Evolutionary conservation across 1,284 basidiomycete genomes (phyloP).

Genomic region (Sporisorium graminicola): DNA sequence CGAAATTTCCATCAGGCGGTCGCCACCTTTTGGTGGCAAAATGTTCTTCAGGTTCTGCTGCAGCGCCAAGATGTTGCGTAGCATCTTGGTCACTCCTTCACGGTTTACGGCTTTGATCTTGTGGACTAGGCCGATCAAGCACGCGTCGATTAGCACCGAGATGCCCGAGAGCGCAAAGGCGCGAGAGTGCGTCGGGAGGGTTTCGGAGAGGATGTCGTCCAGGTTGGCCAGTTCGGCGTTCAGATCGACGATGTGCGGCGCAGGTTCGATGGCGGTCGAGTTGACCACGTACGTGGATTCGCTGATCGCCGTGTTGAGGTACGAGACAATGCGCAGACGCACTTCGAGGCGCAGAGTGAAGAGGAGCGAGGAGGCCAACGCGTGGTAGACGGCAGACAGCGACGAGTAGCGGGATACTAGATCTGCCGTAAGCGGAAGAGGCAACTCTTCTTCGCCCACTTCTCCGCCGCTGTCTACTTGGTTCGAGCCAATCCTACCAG

Average conservation of each 20-base stretch:
- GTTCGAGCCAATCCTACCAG: background rate
- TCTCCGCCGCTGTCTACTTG: background rate
- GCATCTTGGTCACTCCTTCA: conserved; percentile 87
- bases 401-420: conserved; percentile 74
- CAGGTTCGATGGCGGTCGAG: conserved; percentile 84
- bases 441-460: conserved; percentile 14
- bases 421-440: conserved; percentile 52
- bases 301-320: conserved; percentile 81
- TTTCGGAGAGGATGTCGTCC: conserved; percentile 75
- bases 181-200: conserved; percentile 39
- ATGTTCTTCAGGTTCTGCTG: conserved; percentile 86
- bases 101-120: conserved; percentile 80
- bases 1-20: conserved; percentile 73
- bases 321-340: conserved; percentile 84
- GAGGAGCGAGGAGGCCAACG: conserved; percentile 86
- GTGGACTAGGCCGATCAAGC: conserved; percentile 82
- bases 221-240: conserved; percentile 83
- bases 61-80: conserved; percentile 88
- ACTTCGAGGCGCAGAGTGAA: conserved; percentile 91
- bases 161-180: conserved; percentile 90
- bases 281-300: conserved; percentile 74
- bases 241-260: conserved; percentile 88
- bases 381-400: conserved; percentile 87
- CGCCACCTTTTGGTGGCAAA: conserved; percentile 44
- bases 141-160: conserved; percentile 85